phyloP scores from a whole-genome alignment of 2,329 filamentous ascomycete genomes.

The Sordariomycetes sp. region DNA sequence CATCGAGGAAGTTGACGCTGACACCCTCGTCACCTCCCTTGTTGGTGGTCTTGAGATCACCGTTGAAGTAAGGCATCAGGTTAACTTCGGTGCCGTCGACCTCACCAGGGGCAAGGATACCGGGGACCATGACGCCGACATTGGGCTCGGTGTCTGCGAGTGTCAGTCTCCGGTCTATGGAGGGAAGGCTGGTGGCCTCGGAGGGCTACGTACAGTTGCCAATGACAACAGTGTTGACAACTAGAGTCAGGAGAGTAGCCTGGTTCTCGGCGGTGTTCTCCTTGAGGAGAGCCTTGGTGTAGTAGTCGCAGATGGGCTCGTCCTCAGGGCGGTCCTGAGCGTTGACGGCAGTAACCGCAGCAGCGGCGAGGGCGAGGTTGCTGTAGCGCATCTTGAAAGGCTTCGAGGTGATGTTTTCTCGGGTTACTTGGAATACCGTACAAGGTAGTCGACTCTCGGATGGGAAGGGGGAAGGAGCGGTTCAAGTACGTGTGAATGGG shows the following conservation, averaged over 20 bases:
- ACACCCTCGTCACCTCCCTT: conserved; percentile 30
- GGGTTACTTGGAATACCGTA: background rate
- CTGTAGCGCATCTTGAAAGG: conserved; percentile 14
- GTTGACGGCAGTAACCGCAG: conserved; percentile 10
- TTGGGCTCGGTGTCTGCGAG: conserved; percentile 40
- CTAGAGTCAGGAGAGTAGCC: conserved; percentile 40
- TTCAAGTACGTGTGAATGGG: too few species aligned
- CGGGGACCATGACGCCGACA: conserved; percentile 41
- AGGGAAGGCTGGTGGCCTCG: conserved; percentile 1
- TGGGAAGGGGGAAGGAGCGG: background rate
- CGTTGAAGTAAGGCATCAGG: conserved; percentile 51
- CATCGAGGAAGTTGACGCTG: conserved; percentile 52
- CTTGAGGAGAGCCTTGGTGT: conserved; percentile 48
- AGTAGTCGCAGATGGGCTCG: conserved; percentile 52
- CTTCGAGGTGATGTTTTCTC: background rate
- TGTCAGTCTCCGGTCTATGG: background rate
- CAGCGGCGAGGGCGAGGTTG: conserved; percentile 11
- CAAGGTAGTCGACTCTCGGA: background rate
- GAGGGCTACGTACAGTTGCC: conserved; percentile 40
- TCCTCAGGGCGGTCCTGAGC: conserved; percentile 39
- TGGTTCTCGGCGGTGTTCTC: conserved; percentile 52
- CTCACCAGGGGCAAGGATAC: conserved; percentile 43
- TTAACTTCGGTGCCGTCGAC: conserved; percentile 43
- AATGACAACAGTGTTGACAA: conserved; percentile 56
- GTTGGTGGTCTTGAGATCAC: conserved; percentile 44